These are phyloP conservation scores for Apiospora phragmitis DNA, from an alignment of 2,329 filamentous ascomycete genomes.

Conservation along the genomic window DNA sequence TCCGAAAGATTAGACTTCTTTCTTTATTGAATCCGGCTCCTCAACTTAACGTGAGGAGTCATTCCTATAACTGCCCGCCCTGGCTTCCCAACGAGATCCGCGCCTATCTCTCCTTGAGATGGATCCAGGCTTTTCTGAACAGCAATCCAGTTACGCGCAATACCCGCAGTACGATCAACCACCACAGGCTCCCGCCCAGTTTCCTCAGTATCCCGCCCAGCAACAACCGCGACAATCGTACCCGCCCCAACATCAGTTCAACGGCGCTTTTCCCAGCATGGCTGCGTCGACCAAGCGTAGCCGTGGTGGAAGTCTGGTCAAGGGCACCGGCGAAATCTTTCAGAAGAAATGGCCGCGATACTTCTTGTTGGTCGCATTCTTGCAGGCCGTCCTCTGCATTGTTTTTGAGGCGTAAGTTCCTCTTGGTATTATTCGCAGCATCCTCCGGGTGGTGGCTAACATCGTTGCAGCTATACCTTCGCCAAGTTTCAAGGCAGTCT, in stretches of 20 bases:
- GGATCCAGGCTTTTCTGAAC: slow-evolving; percentile 32
- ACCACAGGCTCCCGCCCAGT: not conserved
- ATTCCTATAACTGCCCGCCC: slow-evolving; percentile 37
- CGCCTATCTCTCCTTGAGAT: slow-evolving; percentile 46
- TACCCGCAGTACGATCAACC: slow-evolving; percentile 14
- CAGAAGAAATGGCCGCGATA: slow-evolving; percentile 85
- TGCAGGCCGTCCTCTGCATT: slow-evolving; percentile 80
- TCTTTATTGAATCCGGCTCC: slow-evolving; percentile 12
- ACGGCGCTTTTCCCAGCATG: slow-evolving; percentile 35
- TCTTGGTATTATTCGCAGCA: slow-evolving; percentile 10
- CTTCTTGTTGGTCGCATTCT: slow-evolving; percentile 72
- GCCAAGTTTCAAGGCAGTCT: slow-evolving; percentile 75
- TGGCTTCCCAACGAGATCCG: slow-evolving; percentile 47
- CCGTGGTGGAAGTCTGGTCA: slow-evolving; percentile 32
- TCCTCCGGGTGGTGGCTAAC: not conserved
- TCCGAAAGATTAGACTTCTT: not conserved
- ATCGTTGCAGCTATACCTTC: slow-evolving; percentile 74
- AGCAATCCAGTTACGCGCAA: slow-evolving; percentile 18
- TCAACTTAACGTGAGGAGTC: slow-evolving; percentile 27
- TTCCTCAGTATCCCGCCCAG: not conserved
- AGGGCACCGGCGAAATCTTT: slow-evolving; percentile 70
- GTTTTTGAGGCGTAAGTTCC: slow-evolving; percentile 79
- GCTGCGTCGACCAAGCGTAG: slow-evolving; percentile 33
- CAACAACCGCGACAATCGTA: slow-evolving; percentile 19
- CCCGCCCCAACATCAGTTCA: slow-evolving; percentile 28